Base-by-base conservation (phyloP, 2,329 filamentous ascomycete species). In the Epichloe hybrida region DNA sequence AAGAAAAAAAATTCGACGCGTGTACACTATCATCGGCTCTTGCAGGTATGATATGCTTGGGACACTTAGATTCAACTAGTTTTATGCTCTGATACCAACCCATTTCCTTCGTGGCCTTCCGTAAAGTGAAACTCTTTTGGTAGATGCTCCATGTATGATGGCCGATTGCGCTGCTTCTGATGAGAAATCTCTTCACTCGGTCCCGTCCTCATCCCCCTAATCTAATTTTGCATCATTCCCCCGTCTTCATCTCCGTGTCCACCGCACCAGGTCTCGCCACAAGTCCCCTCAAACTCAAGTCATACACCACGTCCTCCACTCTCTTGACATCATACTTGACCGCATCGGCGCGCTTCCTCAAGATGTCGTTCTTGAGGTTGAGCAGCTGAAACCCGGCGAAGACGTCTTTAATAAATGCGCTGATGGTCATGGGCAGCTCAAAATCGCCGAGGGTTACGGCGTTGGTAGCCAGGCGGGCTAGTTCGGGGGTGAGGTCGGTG, bases 251-350 rank as follows among this genome's bases (percentile, higher is more conserved):
- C 53, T 69, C 67, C 0, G 64, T 63, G 34, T 69, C 66, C 3
- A 55, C 46, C 3, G 13, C 61, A 0, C 58, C 59, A 3, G 63
- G 58, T 57, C 76, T 73, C 43, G 84, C 80, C 46, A 94, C 75
- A 62, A 97, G 67, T 48, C 93, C 91, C 53, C 93, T 79, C 63
- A 98, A 71, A 23, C 87, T 91, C 51, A 98, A 72, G 66, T 98
- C 93, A 63, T 98, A 98, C 48, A 97, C 91, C 12, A 98, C 89
- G 64, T 97, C 93, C 73, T 98, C 93, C 12, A 96, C 88, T 66
- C 95, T 91, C 76, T 97, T 98, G 62, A 98, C 88, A 61, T 86
- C 84, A 64, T 98, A 98, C 75, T 98, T 98, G 68, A 98, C 86
- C 5, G 84, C 86, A 69, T 98, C 93, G 51, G 88, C 88, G 55